Conservation (phyloP, 2,329 filamentous ascomycete species). For the Epichloe coenophiala region DNA sequence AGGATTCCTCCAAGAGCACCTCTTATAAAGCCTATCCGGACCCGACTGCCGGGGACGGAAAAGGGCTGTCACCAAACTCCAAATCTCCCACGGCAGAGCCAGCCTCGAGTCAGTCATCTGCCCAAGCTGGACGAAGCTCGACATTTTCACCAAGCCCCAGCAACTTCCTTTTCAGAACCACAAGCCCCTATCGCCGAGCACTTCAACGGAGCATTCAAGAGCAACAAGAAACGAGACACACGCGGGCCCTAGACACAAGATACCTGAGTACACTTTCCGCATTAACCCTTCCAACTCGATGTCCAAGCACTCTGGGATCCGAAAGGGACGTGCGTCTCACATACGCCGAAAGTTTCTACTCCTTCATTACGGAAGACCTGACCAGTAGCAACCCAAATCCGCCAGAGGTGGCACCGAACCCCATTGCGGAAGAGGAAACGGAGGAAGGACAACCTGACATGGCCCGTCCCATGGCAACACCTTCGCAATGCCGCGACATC, state of each 20-base stretch:
- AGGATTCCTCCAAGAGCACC: not conserved
- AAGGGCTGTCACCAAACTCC: slow-evolving; percentile 4
- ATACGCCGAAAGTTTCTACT: slow-evolving; percentile 39
- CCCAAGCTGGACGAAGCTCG: slow-evolving; percentile 29
- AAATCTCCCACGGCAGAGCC: not conserved
- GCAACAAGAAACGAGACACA: slow-evolving; percentile 15
- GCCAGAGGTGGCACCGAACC: not conserved
- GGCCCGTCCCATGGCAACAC: not conserved
- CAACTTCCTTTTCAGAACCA: slow-evolving; percentile 37
- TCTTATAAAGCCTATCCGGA: slow-evolving; percentile 7
- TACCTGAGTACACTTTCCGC: slow-evolving; percentile 28
- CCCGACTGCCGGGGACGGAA: slow-evolving; percentile 5
- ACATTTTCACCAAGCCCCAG: slow-evolving; percentile 39
- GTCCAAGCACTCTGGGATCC: slow-evolving; percentile 25
- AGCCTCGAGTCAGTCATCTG: slow-evolving; percentile 10
- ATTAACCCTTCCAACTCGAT: slow-evolving; percentile 25
- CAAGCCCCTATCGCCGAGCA: slow-evolving; percentile 41
- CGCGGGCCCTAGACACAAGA: slow-evolving; percentile 17
- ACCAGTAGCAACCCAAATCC: not conserved
- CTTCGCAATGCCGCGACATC: slow-evolving; percentile 19
- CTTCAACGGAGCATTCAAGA: slow-evolving; percentile 32
- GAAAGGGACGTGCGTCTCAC: slow-evolving; percentile 23
- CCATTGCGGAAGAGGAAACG: not conserved
- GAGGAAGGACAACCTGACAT: not conserved
- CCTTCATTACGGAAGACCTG: slow-evolving; percentile 16